These are phyloP conservation scores for Penicillium crystallinum DNA, from an alignment of 495 filamentous ascomycete species.

Conservation along the genomic window DNA sequence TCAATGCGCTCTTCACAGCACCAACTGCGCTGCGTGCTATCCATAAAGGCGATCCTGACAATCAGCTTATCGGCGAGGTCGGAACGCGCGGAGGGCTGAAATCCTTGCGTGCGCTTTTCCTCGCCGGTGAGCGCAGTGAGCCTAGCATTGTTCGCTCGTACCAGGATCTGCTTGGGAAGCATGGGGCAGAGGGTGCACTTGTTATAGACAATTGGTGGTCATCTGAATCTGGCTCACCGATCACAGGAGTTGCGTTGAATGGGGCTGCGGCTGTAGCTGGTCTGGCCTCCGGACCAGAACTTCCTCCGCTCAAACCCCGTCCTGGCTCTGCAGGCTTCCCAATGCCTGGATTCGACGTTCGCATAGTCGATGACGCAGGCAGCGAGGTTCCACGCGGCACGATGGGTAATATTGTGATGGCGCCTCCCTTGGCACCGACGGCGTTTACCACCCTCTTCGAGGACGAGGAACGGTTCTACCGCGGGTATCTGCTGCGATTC, in stretches of 20 bases:
- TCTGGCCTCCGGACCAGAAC: conserved; percentile 1
- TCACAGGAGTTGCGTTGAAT: conserved; percentile 68
- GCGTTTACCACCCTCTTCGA: conserved; percentile 80
- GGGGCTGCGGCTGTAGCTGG: conserved; percentile 23
- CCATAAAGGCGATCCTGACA: conserved; percentile 75
- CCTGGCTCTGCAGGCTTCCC: conserved; percentile 85
- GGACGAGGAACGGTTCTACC: conserved; percentile 79
- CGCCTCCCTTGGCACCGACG: conserved; percentile 73
- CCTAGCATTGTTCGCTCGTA: conserved; percentile 79
- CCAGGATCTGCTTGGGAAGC: conserved; percentile 59
- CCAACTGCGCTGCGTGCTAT: conserved; percentile 86
- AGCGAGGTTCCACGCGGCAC: conserved; percentile 56
- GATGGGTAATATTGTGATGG: conserved; percentile 94
- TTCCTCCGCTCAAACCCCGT: conserved; percentile 51
- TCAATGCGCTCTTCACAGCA: conserved; percentile 79
- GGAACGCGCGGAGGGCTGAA: conserved; percentile 62
- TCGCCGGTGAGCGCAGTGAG: conserved; percentile 87
- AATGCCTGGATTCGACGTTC: conserved; percentile 85
- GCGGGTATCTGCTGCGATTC: conserved; percentile 75
- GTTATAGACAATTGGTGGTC: conserved; percentile 98
- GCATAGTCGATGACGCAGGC: conserved; percentile 75
- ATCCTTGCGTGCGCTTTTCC: conserved; percentile 66
- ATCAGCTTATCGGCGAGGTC: conserved; percentile 53
- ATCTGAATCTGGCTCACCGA: conserved; percentile 84
- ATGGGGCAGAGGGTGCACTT: conserved; percentile 56